Base-by-base conservation (phyloP, 192 early-diverging fungal genomes). In the Backusella morwellensis region DNA sequence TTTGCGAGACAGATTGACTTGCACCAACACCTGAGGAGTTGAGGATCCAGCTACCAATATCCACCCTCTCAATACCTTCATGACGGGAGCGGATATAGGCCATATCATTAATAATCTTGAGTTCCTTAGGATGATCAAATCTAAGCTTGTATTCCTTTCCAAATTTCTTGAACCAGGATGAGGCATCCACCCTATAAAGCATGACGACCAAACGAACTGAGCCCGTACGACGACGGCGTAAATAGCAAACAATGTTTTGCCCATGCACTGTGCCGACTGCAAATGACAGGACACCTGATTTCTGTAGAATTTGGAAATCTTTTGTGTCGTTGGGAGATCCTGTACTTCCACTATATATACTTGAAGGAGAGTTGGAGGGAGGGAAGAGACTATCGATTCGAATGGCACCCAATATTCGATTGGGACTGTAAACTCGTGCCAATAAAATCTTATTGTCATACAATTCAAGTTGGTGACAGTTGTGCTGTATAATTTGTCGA, bases 211-310 rank as follows among this genome's bases (percentile, higher is more conserved):
- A 38, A 9, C 68, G 68, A 38, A 70, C 35, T 9, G 68, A 70
- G 34, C 68, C 68, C 19, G 68, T 70, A 70, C 68, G 68, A 21
- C 68, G 17, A 40, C 68, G 68, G 21, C 68, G 68, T 36, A 70
- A 70, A 38, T 70, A 70, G 21, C 68, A 70, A 21, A 70, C 3
- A 38, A 70, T 29, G 21, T 35, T n/a, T 21, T 70, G 35, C 12
- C 68, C 68, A 23, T 38, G 68, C 12, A 70, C 35, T 41, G 68
- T 70, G 21, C 68, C 68, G 21, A 70, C 68, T 40, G 68, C 68
- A 38, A 70, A 70, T 23, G 68, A 70, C 19, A 70, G 12, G 6
- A 70, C 68, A 38, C 68, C 68, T 70, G 68, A 70, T 70, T 70
- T 70, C 36, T 70, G 68, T 36, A 70, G 19, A n/a, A 70, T 21